Evolutionary conservation across 306 rosid genomes (phyloP).

Genomic region (Hylodesmum podocarpum): DNA sequence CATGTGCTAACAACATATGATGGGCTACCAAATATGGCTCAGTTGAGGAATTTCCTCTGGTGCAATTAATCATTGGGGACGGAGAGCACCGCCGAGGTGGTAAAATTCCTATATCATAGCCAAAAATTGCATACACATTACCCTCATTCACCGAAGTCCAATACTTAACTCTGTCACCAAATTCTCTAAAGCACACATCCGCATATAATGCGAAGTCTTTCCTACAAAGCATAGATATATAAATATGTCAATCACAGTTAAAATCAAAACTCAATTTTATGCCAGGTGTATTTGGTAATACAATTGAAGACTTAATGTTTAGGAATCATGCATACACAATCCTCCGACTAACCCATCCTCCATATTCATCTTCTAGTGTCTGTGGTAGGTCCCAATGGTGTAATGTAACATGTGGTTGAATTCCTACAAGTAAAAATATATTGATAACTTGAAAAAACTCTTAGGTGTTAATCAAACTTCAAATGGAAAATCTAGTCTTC

Average conservation of each 20-base stretch:
- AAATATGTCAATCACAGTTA: background rate
- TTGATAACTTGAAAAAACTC: background rate
- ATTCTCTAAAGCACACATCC: slow-evolving; percentile 46
- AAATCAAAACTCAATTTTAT: background rate
- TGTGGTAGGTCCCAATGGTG: slow-evolving; percentile 65
- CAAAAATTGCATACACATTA: background rate
- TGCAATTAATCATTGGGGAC: slow-evolving; percentile 10
- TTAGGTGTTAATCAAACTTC: background rate
- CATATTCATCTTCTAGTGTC: slow-evolving; percentile 71
- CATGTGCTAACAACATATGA: slow-evolving; percentile 43
- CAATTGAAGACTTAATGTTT: background rate
- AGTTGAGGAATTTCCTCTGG: slow-evolving; percentile 46
- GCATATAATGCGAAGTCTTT: slow-evolving; percentile 45
- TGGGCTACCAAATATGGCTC: slow-evolving; percentile 48
- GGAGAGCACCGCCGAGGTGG: slow-evolving; percentile 45
- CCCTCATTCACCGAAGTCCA: slow-evolving; percentile 53
- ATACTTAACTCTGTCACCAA: slow-evolving; percentile 49
- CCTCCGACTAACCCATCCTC: slow-evolving; percentile 67
- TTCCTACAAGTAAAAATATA: slow-evolving; percentile 44
- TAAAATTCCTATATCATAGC: slow-evolving; percentile 13
- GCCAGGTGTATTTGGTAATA: background rate
- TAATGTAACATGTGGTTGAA: slow-evolving; percentile 76
- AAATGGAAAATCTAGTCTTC: background rate
- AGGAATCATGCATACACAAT: slow-evolving; percentile 50
- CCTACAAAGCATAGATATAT: slow-evolving; percentile 20